These are phyloP conservation scores for Pichia exigua DNA, from an alignment of 805 yeast genomes.

Conservation along the genomic window DNA sequence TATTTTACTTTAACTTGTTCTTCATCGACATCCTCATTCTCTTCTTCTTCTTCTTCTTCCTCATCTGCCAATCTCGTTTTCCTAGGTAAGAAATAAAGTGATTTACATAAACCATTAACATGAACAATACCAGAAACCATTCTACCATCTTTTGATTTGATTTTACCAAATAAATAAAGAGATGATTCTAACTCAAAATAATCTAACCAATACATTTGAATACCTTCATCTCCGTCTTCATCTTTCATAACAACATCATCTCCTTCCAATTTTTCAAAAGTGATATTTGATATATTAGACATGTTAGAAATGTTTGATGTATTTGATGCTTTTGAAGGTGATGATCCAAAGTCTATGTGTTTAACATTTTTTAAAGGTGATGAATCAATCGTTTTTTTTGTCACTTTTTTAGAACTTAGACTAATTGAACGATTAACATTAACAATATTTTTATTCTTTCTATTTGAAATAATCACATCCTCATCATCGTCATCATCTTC, in stretches of 20 bases:
- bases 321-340: constrained; percentile 15
- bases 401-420: constrained; percentile 27
- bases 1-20: constrained; percentile 21
- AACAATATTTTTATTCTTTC: constrained; percentile 41
- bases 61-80: constrained; percentile 27
- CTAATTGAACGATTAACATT: constrained; percentile 36
- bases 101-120: constrained; percentile 59
- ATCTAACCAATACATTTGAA: constrained; percentile 87
- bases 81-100: constrained; percentile 73
- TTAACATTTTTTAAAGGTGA: constrained; percentile 18
- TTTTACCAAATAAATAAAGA: constrained; percentile 74
- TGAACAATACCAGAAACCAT: constrained; percentile 72
- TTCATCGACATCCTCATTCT: too few relatives aligned
- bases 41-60: constrained; percentile 38
- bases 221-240: constrained; percentile 28
- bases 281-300: constrained; percentile 17
- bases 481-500: constrained; percentile 33
- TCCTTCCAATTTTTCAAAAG: constrained; percentile 28
- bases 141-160: constrained; percentile 48
- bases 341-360: constrained; percentile 13
- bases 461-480: constrained; percentile 52
- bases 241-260: constrained; percentile 27
- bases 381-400: constrained; percentile 14
- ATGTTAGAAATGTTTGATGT: constrained; percentile 19
- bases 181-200: constrained; percentile 68